A percentile compares a stretch with the other conserved stretches of the same genome.
These are phyloP conservation scores for Kazachstania sp. DNA, from an alignment of 1,139 yeast genomes.

Conservation along the genomic window DNA sequence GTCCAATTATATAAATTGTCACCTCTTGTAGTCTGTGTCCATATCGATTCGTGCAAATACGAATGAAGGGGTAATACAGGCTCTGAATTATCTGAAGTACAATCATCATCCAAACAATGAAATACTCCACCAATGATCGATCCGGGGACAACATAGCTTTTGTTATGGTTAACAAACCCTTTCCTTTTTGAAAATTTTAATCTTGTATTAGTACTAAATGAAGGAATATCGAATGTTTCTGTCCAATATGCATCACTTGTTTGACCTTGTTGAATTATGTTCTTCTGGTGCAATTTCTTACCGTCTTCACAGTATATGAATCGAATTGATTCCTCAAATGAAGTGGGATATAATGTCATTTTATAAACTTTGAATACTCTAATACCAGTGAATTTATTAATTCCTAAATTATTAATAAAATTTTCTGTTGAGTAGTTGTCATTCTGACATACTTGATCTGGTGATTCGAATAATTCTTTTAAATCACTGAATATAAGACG, in stretches of 20 bases:
- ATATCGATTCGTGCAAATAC: conserved; percentile 44
- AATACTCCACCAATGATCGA: conserved; percentile 62
- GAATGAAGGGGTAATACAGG: conserved; percentile 57
- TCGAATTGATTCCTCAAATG: conserved; percentile 40
- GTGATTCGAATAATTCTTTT: not conserved
- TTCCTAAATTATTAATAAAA: not conserved
- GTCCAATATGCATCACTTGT: conserved; percentile 43
- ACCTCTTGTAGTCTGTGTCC: conserved; percentile 33
- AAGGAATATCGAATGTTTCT: conserved; percentile 42
- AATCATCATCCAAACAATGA: conserved; percentile 41
- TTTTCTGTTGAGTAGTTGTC: not conserved
- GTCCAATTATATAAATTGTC: conserved; percentile 5
- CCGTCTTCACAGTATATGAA: conserved; percentile 53
- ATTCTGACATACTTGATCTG: conserved; percentile 2
- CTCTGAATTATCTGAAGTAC: conserved; percentile 34
- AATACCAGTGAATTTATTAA: conserved; percentile 40
- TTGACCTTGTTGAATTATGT: conserved; percentile 33
- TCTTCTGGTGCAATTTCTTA: conserved; percentile 40
- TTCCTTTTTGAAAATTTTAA: conserved; percentile 57
- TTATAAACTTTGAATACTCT: conserved; percentile 47
- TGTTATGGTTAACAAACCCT: conserved; percentile 44
- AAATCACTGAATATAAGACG: not conserved
- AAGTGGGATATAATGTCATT: conserved; percentile 35
- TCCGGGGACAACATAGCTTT: conserved; percentile 48
- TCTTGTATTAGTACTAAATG: conserved; percentile 34